Evolutionary conservation across 2,329 filamentous ascomycete genomes (phyloP).

Genomic region (Talaromyces marneffei): DNA sequence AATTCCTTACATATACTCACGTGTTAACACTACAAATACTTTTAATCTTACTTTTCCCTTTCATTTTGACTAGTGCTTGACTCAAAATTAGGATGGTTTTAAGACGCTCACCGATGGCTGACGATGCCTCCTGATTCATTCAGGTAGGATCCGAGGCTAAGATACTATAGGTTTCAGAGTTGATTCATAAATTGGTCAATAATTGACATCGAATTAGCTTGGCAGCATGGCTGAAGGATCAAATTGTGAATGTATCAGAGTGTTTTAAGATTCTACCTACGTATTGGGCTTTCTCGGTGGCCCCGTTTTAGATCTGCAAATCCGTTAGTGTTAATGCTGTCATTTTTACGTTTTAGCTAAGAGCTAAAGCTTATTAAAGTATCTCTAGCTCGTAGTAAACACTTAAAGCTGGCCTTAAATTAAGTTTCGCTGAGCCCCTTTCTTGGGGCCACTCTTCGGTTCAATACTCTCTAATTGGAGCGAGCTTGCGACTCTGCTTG

Average conservation of each 20-base stretch:
- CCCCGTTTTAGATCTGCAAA: background rate
- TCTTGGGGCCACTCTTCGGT: no score
- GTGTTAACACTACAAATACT: no score
- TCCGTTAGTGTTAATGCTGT: background rate
- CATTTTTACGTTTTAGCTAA: background rate
- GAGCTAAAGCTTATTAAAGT: background rate
- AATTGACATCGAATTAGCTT: background rate
- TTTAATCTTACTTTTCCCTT: no score
- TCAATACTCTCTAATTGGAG: no score
- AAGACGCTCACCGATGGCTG: background rate
- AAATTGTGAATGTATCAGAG: background rate
- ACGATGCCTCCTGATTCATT: background rate
- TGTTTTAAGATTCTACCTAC: no score
- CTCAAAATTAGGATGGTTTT: no score
- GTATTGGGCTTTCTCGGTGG: background rate
- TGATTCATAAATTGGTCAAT: background rate
- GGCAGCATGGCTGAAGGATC: background rate
- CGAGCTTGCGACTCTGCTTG: no score
- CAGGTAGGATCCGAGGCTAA: background rate
- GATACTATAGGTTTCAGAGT: no score
- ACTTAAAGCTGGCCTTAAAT: background rate
- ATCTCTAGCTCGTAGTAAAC: background rate
- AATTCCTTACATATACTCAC: background rate
- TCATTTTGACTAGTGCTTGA: no score
- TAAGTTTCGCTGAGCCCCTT: background rate